Evolutionary conservation across 192 early-diverging fungal species (phyloP).

Genomic region (Helicostylum pulchrum): DNA sequence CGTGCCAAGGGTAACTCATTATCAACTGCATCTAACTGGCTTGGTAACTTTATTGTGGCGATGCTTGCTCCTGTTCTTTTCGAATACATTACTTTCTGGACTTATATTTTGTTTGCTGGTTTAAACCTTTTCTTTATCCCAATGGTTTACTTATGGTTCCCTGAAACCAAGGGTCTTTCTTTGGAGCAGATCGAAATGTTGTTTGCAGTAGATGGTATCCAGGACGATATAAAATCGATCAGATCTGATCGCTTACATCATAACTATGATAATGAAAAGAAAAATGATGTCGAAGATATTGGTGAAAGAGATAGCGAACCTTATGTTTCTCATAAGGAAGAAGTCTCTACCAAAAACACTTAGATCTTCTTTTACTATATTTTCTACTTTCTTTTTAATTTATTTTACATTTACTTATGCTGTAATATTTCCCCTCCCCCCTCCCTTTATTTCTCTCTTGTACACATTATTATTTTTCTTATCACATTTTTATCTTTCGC

Average conservation of each 20-base stretch:
- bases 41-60: constrained; percentile 67
- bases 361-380: too few species aligned
- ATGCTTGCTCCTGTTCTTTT: constrained; percentile 62
- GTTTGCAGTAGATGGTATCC: constrained; percentile 25
- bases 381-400: too few species aligned
- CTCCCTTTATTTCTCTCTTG: too few species aligned
- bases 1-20: constrained; percentile 74
- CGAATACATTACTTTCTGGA: constrained; percentile 50
- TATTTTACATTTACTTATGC: too few species aligned
- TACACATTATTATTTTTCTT: too few species aligned
- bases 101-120: constrained; percentile 56
- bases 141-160: constrained; percentile 63
- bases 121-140: constrained; percentile 44
- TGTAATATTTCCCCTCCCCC: too few species aligned
- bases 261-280: background rate
- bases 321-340: too few species aligned
- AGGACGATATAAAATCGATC: constrained; percentile 16
- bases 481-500: too few species aligned
- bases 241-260: background rate
- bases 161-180: constrained; percentile 80
- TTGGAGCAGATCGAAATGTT: constrained; percentile 56
- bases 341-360: too few species aligned
- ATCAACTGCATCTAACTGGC: constrained; percentile 77
- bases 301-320: too few species aligned
- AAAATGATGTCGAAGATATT: background rate